Conservation (phyloP, 768 basidiomycete genomes). For the Mrakia frigida region DNA sequence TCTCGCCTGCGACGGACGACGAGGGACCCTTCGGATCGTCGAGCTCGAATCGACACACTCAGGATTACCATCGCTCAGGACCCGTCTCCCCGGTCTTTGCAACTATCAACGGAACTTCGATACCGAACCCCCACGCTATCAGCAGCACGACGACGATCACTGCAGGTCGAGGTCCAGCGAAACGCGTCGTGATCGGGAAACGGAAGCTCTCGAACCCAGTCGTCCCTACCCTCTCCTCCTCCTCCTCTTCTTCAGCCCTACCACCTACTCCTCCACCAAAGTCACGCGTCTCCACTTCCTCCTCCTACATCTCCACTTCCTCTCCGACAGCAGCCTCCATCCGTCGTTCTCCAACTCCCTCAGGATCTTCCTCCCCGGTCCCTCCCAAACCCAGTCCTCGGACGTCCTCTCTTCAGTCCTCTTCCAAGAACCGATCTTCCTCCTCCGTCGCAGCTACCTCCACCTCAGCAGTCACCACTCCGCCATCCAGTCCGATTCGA, state of each 20-base stretch:
- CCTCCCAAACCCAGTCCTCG: not conserved
- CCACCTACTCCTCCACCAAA: not conserved
- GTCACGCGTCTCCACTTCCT: not conserved
- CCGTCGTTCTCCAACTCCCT: not conserved
- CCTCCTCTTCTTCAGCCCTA: not conserved
- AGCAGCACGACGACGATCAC: conserved; percentile 9
- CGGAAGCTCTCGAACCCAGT: conserved; percentile 2
- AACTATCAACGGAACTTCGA: not conserved
- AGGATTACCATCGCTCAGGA: not conserved
- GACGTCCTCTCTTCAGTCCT: not conserved
- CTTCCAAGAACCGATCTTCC: not conserved
- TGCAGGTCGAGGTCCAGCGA: conserved; percentile 5
- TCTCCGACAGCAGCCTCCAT: not conserved
- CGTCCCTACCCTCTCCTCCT: not conserved
- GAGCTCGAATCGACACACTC: not conserved
- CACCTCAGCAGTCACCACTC: not conserved
- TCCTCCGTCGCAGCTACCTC: not conserved
- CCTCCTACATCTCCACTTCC: not conserved
- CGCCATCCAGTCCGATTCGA: not conserved
- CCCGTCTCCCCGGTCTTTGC: not conserved
- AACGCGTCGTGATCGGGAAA: conserved; percentile 4
- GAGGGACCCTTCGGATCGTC: not conserved
- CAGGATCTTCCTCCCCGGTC: not conserved
- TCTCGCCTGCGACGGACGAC: too few relatives aligned
- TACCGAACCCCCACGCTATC: not conserved